Evolutionary conservation across 768 basidiomycete species (phyloP).

Genomic region (Pulveroboletus sp.): DNA sequence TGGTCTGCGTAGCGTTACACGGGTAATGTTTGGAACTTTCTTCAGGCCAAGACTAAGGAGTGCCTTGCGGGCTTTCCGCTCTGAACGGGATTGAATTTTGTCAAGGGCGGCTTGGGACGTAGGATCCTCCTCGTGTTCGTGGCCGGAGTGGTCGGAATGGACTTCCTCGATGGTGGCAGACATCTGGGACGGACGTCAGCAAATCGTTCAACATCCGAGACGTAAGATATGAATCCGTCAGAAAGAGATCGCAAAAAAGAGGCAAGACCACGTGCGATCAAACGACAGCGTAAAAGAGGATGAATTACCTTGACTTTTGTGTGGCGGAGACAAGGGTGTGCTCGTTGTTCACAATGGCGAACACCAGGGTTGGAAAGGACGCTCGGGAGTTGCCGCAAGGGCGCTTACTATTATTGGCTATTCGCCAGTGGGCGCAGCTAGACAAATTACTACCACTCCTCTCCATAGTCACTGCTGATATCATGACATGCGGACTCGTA

Average conservation of each 20-base stretch:
- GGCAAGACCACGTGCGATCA: neutral
- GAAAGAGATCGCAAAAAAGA: neutral
- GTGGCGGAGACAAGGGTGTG: slow-evolving; percentile 16
- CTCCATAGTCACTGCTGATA: too few species aligned
- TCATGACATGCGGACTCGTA: too few species aligned
- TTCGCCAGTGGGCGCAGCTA: too few species aligned
- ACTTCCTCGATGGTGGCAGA: slow-evolving; percentile 80
- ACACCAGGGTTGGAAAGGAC: slow-evolving; percentile 15
- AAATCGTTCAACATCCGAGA: slow-evolving; percentile 29
- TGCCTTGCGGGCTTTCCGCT: slow-evolving; percentile 95
- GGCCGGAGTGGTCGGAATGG: slow-evolving; percentile 74
- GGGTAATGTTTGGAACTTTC: slow-evolving; percentile 87
- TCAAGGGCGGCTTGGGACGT: slow-evolving; percentile 82
- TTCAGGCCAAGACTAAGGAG: slow-evolving; percentile 89
- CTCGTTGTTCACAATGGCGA: slow-evolving; percentile 36
- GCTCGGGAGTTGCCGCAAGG: slow-evolving; percentile 28
- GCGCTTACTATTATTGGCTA: too few species aligned
- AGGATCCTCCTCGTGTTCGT: slow-evolving; percentile 77
- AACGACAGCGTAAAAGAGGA: neutral
- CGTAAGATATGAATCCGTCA: slow-evolving; percentile 29
- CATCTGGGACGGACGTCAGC: slow-evolving; percentile 48
- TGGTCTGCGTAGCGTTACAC: slow-evolving; percentile 91
- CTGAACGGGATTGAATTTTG: slow-evolving; percentile 91
- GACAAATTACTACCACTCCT: too few species aligned
- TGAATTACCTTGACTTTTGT: slow-evolving; percentile 21